Conservation (phyloP, 768 basidiomycete species). For the Xerocomus brunneocitrinus region DNA sequence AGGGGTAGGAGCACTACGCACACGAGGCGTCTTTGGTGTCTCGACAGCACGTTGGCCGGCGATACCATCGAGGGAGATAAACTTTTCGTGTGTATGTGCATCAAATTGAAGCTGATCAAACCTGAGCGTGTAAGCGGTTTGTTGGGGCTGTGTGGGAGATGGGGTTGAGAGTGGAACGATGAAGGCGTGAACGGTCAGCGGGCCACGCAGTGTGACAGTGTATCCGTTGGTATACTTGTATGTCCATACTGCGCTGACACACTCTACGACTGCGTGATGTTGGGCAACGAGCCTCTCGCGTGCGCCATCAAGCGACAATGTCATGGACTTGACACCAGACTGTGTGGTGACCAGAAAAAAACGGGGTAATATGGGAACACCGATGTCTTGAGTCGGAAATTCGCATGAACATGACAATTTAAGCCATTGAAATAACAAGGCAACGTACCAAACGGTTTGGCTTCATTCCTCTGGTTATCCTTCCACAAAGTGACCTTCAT, state of each 20-base stretch:
- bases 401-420: constrained; percentile 2
- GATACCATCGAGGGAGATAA: constrained; percentile 62
- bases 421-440: background rate
- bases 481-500: constrained; percentile 88
- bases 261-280: constrained; percentile 55
- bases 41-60: constrained; percentile 44
- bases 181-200: constrained; percentile 61
- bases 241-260: constrained; percentile 72
- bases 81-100: constrained; percentile 69
- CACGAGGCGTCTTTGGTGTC: constrained; percentile 35
- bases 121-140: constrained; percentile 40
- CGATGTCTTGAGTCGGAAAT: constrained; percentile 55
- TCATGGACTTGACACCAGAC: constrained; percentile 82
- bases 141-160: constrained; percentile 18
- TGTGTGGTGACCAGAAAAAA: constrained; percentile 84
- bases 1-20: constrained; percentile 32
- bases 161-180: constrained; percentile 24
- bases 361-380: constrained; percentile 71
- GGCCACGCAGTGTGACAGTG: constrained; percentile 70
- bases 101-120: constrained; percentile 75
- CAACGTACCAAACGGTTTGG: constrained; percentile 75
- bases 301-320: constrained; percentile 71
- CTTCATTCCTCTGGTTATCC: constrained; percentile 72
- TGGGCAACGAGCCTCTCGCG: constrained; percentile 59
- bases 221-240: constrained; percentile 79